Evolutionary conservation across 140 eudicot species (phyloP).

Genomic region (Stevia rebaudiana): DNA sequence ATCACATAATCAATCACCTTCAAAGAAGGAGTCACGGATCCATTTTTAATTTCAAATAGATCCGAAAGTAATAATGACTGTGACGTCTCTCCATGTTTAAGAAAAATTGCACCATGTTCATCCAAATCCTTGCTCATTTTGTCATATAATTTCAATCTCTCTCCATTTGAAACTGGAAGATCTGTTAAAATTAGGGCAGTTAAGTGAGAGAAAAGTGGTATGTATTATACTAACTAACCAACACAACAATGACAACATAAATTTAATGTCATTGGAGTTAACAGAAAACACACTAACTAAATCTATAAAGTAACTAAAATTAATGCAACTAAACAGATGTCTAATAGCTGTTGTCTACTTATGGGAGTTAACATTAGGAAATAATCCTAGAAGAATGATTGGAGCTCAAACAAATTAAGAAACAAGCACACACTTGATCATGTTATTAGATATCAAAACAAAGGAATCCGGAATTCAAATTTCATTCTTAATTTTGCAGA

Average conservation of each 20-base stretch:
- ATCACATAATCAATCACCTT: constrained; percentile 49
- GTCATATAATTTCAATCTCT: constrained; percentile 55
- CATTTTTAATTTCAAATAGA: constrained; percentile 57
- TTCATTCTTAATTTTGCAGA: too few relatives aligned
- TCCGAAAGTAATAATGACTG: constrained; percentile 80
- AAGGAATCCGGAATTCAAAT: too few relatives aligned
- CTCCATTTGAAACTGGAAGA: constrained; percentile 38
- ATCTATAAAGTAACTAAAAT: too few relatives aligned
- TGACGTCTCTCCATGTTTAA: constrained; percentile 79
- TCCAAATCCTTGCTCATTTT: constrained; percentile 75
- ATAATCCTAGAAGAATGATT: not conserved
- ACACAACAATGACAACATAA: too few relatives aligned
- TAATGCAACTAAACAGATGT: too few relatives aligned
- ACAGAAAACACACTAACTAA: too few relatives aligned
- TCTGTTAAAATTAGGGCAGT: constrained; percentile 22
- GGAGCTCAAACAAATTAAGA: constrained; percentile 3
- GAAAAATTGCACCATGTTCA: constrained; percentile 77
- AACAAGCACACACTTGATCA: constrained; percentile 1
- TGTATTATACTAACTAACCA: too few relatives aligned
- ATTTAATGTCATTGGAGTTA: too few relatives aligned
- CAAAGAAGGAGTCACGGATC: constrained; percentile 52
- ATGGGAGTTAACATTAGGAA: not conserved
- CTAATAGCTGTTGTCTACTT: constrained; percentile 1
- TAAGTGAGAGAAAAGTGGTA: too few relatives aligned
- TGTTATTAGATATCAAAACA: not conserved